Evolutionary conservation across 2,329 filamentous ascomycete species (phyloP).

Genomic region (Aspergillus alliaceus): DNA sequence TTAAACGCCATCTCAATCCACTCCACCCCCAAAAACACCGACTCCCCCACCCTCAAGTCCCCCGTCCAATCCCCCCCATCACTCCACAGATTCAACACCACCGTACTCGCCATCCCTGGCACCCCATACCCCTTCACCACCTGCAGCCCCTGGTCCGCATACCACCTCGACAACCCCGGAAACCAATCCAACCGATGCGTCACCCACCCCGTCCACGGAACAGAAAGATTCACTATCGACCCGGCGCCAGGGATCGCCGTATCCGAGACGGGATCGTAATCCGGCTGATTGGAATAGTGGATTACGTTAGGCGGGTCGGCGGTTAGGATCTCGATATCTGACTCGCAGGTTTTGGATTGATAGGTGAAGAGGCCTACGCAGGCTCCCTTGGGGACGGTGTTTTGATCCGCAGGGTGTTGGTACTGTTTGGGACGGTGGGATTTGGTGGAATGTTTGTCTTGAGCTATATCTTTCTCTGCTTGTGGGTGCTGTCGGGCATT

Average conservation of each 20-base stretch:
- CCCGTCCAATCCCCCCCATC: conserved; percentile 44
- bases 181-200: conserved; percentile 46
- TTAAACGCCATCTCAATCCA: conserved; percentile 46
- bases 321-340: conserved; percentile 56
- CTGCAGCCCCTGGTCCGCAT: conserved; percentile 31
- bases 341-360: conserved; percentile 47
- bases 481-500: no score
- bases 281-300: conserved; percentile 45
- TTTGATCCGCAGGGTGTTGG: background rate
- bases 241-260: conserved; percentile 35
- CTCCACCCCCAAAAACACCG: conserved; percentile 41
- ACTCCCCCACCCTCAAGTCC: conserved; percentile 38
- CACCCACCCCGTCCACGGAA: conserved; percentile 42
- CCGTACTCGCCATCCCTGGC: conserved; percentile 35
- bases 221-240: conserved; percentile 27
- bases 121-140: conserved; percentile 37
- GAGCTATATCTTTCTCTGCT: no score
- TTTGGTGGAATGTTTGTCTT: background rate
- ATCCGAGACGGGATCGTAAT: conserved; percentile 38
- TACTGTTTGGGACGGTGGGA: no score
- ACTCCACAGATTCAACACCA: conserved; percentile 46
- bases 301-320: conserved; percentile 45
- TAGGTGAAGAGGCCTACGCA: conserved; percentile 55
- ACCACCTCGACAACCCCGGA: conserved; percentile 36
- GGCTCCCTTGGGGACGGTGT: conserved; percentile 37